Evolutionary conservation across 345 rosid species (phyloP).

Genomic region (Xanthoceras sorbifolium): DNA sequence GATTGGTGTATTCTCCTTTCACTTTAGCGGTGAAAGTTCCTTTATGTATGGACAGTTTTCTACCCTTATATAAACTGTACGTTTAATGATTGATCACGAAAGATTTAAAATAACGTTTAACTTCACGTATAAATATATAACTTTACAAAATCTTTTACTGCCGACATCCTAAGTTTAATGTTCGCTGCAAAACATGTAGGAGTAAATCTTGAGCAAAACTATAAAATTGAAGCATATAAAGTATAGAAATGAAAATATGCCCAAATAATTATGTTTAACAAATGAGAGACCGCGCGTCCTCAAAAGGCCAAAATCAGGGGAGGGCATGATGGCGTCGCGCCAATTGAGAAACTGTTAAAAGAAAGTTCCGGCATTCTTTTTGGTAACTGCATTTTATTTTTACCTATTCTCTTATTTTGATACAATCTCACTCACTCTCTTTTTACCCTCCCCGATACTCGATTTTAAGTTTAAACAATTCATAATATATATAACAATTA

Average conservation of each 20-base stretch:
- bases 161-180: background rate
- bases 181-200: background rate
- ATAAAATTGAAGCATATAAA: background rate
- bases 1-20: no score
- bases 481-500: background rate
- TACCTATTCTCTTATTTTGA: slow-evolving; percentile 15
- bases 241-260: background rate
- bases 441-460: slow-evolving; percentile 32
- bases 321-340: background rate
- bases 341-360: slow-evolving; percentile 20
- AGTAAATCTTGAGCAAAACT: background rate
- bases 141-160: background rate
- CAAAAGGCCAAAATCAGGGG: background rate
- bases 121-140: no score
- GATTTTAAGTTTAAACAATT: background rate
- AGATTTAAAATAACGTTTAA: background rate
- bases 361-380: slow-evolving; percentile 51
- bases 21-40: no score
- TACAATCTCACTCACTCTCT: background rate
- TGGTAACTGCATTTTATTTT: slow-evolving; percentile 27
- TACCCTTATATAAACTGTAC: no score
- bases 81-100: no score
- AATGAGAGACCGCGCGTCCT: background rate
- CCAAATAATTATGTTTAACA: background rate
- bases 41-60: no score